Evolutionary conservation across 805 yeast genomes (phyloP), one percentile per base, ranked within the genome.

Genomic region (Starmerella roubikii): DNA sequence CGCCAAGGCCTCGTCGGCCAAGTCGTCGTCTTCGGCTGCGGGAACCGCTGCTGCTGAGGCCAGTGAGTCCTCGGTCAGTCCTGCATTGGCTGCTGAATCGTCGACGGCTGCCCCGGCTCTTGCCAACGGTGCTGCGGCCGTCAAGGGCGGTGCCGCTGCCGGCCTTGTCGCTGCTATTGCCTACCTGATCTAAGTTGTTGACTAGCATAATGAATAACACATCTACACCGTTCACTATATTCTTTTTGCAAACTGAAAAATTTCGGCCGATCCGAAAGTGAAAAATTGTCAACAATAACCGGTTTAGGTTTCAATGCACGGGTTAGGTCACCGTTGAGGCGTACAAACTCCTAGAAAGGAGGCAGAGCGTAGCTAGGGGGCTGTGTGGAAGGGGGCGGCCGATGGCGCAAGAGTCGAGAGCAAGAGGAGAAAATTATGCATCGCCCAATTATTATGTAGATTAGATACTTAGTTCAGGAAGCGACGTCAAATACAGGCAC

Each of bases 401-500:
- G n/a, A n/a, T n/a, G n/a, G n/a, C n/a, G n/a, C n/a, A n/a, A n/a
- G n/a, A n/a, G n/a, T n/a, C n/a, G n/a, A n/a, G n/a, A n/a, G n/a
- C n/a, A n/a, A n/a, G n/a, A n/a, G n/a, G n/a, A n/a, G n/a, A n/a
- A n/a, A n/a, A n/a, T n/a, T n/a, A n/a, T n/a, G n/a, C n/a, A n/a
- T n/a, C n/a, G n/a, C n/a, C n/a, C n/a, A n/a, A n/a, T n/a, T n/a
- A 22, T 22, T 22, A 7, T 8, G 24, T 22, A 22, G 24, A 29
- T 20, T 19, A 30, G 35, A 5, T 23, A 22, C 35, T 32, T 15
- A 21, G 34, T 13, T 31, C 26, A 6, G 38, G 41, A 22, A 38
- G 19, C 6, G 50, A 23, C 16, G 47, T 34, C 18, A 50, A 76
- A 34, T 50, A 49, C 31, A 50, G 75, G 46, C 96, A 86, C 55